Evolutionary conservation across 306 rosid genomes (phyloP).

Genomic region (Vicia villosa): DNA sequence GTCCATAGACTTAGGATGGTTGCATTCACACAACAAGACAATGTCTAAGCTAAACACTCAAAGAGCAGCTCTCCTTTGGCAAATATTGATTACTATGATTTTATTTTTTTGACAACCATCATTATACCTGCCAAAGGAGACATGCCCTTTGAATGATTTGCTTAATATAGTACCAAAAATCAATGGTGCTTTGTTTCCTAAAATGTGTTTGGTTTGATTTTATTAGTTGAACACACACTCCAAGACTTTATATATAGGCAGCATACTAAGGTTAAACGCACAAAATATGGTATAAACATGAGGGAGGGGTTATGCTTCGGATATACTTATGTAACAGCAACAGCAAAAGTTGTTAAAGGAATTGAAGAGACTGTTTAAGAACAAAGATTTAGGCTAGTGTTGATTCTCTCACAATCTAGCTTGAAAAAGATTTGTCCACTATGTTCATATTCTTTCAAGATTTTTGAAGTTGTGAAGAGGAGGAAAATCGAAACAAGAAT

Average conservation of each 20-base stretch:
- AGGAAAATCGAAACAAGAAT: slow-evolving; percentile 1
- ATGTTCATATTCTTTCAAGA: background rate
- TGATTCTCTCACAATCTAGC: background rate
- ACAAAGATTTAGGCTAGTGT: background rate
- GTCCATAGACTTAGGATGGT: background rate
- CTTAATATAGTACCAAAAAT: background rate
- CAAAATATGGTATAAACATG: slow-evolving; percentile 23
- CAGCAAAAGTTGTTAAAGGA: background rate
- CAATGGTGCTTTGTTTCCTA: background rate
- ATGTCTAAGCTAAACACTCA: slow-evolving; percentile 39
- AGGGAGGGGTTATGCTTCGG: slow-evolving; percentile 33
- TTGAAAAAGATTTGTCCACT: slow-evolving; percentile 29
- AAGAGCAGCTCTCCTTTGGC: slow-evolving; percentile 50
- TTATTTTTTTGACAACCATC: background rate
- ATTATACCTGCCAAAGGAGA: slow-evolving; percentile 36
- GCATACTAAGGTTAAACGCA: background rate
- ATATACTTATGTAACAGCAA: slow-evolving; percentile 22
- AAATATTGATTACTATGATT: background rate
- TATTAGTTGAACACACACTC: background rate
- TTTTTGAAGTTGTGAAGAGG: background rate
- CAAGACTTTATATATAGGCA: slow-evolving; percentile 32
- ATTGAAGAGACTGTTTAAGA: background rate
- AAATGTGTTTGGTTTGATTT: slow-evolving; percentile 16
- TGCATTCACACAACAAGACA: background rate
- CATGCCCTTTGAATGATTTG: slow-evolving; percentile 29